Base-by-base conservation (phyloP, 2,329 filamentous ascomycete species). In the Alternaria consortialis region DNA sequence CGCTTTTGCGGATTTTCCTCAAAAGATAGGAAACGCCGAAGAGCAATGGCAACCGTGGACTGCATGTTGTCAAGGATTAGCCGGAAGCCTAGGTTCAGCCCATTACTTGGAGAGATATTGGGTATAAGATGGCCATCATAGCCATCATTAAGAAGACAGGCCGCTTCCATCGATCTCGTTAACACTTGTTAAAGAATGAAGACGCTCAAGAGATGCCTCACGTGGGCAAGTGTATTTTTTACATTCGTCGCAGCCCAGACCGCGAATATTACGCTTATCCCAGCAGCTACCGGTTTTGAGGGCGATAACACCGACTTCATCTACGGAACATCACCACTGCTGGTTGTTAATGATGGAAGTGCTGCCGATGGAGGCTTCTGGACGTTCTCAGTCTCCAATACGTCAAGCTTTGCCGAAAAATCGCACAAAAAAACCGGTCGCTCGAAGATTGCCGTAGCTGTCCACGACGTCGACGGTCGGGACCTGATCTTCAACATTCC, bases 341-440 rank as follows among this genome's bases (percentile, higher is more conserved):
- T 76, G 1, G 63, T 74, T 11, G 64, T 60, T 7, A 75, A 76
- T 15, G 72, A 76, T 51, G 72, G 70, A 7, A 71, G 73, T 51
- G 74, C 74, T 20, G 71, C 65, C 32, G 64, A 73, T 20, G 74
- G 74, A 8, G 74, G 74, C 1, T 71, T 74, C 34, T 66, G 69
- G 7, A 63, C 56, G 0, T 74, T 74, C 50, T 27, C 50, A 7
- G 56, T 56, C 5, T 55, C 56, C 1, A 63, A 64, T 5, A 55
- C 60, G 2, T 37, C 62, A 2, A 34, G 48, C 8, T 66, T 70
- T 7, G n/a, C 36, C 2, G 53, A 71, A 50, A 61, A 13, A n/a
- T 59, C 59, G 1, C 72, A 74, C 46, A 46, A 66, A 15, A 71
- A 61, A 42, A 70, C 67, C 2, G 73, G 74, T 8, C 69, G 73